phyloP scores from a whole-genome alignment of 2,329 filamentous ascomycete genomes.

The Periconia digitata region DNA sequence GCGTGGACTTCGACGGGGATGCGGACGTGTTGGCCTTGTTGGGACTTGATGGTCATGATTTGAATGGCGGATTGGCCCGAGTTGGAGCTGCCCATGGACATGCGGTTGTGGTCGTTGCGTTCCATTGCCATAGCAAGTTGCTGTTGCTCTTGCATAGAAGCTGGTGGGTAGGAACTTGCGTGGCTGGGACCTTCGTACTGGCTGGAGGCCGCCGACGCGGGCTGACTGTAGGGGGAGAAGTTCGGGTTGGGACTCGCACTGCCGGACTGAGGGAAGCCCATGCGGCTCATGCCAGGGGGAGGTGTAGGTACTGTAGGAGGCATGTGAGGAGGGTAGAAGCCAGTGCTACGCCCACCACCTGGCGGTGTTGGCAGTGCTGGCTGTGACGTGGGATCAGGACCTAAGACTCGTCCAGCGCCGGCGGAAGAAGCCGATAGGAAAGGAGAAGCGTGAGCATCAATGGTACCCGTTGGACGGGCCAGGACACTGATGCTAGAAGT shows the following conservation, averaged over 20 bases:
- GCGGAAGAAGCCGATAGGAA: constrained; percentile 43
- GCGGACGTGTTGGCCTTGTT: constrained; percentile 53
- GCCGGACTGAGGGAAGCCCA: constrained; percentile 46
- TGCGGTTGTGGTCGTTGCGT: constrained; percentile 32
- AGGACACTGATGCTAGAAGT: constrained; percentile 53
- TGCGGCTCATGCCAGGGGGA: constrained; percentile 27
- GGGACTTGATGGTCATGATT: constrained; percentile 57
- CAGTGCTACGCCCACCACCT: constrained; percentile 36
- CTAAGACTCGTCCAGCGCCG: constrained; percentile 43
- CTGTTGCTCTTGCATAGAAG: constrained; percentile 29
- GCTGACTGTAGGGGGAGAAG: constrained; percentile 43
- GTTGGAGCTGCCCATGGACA: constrained; percentile 50
- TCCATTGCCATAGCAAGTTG: constrained; percentile 34
- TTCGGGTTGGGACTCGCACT: constrained; percentile 51
- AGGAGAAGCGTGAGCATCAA: constrained; percentile 53
- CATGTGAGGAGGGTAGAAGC: constrained; percentile 32
- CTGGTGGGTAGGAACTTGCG: constrained; percentile 20
- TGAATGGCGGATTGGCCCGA: constrained; percentile 52
- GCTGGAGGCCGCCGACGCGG: constrained; percentile 36
- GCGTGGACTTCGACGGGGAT: constrained; percentile 79
- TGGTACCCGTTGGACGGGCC: constrained; percentile 48
- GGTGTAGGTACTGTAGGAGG: constrained; percentile 37
- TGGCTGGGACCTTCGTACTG: constrained; percentile 39
- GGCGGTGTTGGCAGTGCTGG: constrained; percentile 53
- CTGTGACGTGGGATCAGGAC: constrained; percentile 47